Evolutionary conservation across 1,139 yeast genomes (phyloP), one percentile per base, ranked within the genome.

Genomic region (Suhomyces panamericanus): DNA sequence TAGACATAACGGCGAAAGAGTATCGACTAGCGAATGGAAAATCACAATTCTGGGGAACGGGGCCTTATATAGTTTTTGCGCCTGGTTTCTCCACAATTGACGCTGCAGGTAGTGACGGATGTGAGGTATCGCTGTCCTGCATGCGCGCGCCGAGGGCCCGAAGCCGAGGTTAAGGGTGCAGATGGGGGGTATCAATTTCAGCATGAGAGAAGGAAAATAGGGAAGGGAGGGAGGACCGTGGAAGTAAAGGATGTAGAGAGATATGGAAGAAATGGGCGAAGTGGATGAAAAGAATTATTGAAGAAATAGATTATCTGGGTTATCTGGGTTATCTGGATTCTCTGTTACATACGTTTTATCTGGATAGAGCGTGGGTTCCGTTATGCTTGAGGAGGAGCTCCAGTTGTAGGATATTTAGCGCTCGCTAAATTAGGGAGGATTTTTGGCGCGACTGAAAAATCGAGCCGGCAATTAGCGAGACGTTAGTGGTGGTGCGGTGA

Each of bases 1-100:
- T 44, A 35, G 49, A 46, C 57, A 53, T 53, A 13, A 11, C 50
- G 26, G 24, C 24, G 6, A 8, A 20, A 5, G n/a, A 17, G 34
- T 26, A 10, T 26, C 29, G 32, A 30, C 24, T 20, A 20, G 2
- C 24, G 24, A 20, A 20, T 20, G 24, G 24, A 7, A 20, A 20
- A 20, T 5, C 8, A 20, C 9, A 6, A 20, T 2, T 20, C 13
- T 22, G 38, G 43, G 17, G 15, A 29, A 12, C 26, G 10, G 13
- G 16, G 30, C 32, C 37, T 42, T 42, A 42, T 42, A 42, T 42
- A 42, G 34, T 42, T 42, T 42, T 39, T 31, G 30, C 13, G n/a
- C 11, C 16, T 20, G 24, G 22, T 15, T 38, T 42, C 36, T 34
- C 36, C 36, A 34, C 36, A 34, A 34, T 20, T 34, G 36, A 15